Evolutionary conservation across 2,329 filamentous ascomycete species (phyloP), one percentile per base, ranked within the genome.

Genomic region (Talaromyces verruculosus): DNA sequence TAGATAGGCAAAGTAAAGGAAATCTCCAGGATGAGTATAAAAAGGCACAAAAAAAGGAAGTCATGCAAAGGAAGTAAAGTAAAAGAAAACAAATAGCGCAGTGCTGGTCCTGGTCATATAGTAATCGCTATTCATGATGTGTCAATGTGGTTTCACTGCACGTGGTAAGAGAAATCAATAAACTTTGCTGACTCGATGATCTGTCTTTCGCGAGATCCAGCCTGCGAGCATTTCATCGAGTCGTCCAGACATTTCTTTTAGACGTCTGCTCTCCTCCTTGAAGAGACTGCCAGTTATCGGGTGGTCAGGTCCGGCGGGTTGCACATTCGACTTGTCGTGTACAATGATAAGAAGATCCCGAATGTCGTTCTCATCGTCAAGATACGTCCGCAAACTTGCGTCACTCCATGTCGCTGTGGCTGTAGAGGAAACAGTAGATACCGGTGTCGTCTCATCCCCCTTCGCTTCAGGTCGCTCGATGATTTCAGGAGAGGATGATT

Each of bases 271-370:
- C 78, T 97, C 92, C 74, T 96, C 91, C 60, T 88, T 88, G 81
- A 96, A 98, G 64, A 98, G 81, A 25, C 88, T 87, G 15, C 88
- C 87, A 61, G 91, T 92, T 53, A 96, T 84, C 0, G 94, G 94
- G 76, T 98, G 93, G 65, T 97, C 92, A n/a, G 87, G 85, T 1
- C 90, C 87, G 7, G 90, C 91, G 19, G 92, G 91, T 49, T 88
- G 85, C 17, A 96, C 88, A 67, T 93, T 91, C 15, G 88, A 91
- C 76, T 93, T 97, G 79, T 98, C 93, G 75, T 97, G 93, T 33
- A 99, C 92, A 67, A 99, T 91, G 43, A 93, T 86, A 61, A 98
- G 84, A 75, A 98, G 86, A 75, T 99, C 94, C 61, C 92, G 88
- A 70, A 99, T 92, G 69, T 97, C 92, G 39, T 89, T 89, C 67